Conservation (phyloP, 208 protist species). For the Angomonas deanei region DNA sequence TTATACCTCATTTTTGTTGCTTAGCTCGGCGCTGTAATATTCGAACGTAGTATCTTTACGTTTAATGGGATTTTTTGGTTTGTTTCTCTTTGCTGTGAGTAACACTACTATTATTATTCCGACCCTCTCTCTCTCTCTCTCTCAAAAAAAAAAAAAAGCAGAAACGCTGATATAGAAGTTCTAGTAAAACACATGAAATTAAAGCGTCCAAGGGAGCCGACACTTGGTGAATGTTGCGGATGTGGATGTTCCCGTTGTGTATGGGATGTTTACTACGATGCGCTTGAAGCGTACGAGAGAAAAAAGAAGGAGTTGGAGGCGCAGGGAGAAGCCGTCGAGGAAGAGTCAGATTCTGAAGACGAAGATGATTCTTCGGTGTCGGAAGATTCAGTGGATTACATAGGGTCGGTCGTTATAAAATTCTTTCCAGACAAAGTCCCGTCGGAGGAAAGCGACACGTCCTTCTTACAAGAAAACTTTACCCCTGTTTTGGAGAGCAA, state of each 20-base stretch:
- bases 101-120: background rate
- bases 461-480: background rate
- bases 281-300: conserved; percentile 49
- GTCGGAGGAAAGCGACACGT: background rate
- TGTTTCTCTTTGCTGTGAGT: conserved; percentile 1
- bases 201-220: conserved; percentile 58
- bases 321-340: conserved; percentile 12
- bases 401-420: conserved; percentile 78
- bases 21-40: conserved; percentile 4
- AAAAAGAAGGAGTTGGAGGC: conserved; percentile 11
- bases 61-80: background rate
- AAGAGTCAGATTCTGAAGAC: conserved; percentile 16
- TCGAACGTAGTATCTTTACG: background rate
- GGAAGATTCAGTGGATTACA: conserved; percentile 30
- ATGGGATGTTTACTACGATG: conserved; percentile 87
- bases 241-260: conserved; percentile 84
- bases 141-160: too few species aligned
- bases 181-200: conserved; percentile 9
- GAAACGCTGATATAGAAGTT: too few species aligned
- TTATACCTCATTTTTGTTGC: conserved; percentile 1
- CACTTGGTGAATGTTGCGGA: conserved; percentile 77
- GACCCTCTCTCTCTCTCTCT: too few species aligned
- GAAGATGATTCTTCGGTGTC: conserved; percentile 11
- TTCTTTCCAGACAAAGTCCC: conserved; percentile 20
- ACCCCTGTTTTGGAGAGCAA: background rate